These are phyloP conservation scores for Cerioporus squamosus DNA, from an alignment of 1,284 basidiomycete species.

Conservation along the genomic window DNA sequence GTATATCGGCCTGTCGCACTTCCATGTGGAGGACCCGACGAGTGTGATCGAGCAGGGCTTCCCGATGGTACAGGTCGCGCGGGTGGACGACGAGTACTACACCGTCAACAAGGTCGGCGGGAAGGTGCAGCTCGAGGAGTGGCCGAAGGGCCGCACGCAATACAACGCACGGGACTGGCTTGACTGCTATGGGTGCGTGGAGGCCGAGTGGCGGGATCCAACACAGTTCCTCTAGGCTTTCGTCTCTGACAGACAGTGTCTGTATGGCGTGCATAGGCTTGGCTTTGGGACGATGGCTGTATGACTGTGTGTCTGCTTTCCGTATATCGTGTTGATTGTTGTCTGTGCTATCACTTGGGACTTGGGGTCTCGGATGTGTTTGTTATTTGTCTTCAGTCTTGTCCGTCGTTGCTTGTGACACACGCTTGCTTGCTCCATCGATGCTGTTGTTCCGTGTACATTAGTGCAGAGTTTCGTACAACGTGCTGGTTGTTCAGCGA, in stretches of 20 bases:
- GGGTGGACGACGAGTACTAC: conserved; percentile 58
- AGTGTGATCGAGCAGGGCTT: conserved; percentile 60
- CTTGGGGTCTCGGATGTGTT: neutral
- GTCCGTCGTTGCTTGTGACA: neutral
- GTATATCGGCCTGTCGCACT: conserved; percentile 58
- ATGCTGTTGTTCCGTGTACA: neutral
- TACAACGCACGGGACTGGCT: conserved; percentile 64
- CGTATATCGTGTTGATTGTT: too few species aligned
- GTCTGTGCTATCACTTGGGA: too few species aligned
- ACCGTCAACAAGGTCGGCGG: conserved; percentile 44
- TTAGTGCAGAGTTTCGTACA: neutral
- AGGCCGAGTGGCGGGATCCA: conserved; percentile 36
- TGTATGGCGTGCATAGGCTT: neutral
- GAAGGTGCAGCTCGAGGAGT: conserved; percentile 42
- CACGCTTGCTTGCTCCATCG: neutral
- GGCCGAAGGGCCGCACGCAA: conserved; percentile 54
- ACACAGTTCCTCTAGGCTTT: conserved; percentile 30
- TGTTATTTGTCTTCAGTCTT: neutral
- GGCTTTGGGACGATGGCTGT: neutral
- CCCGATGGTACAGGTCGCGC: conserved; percentile 58
- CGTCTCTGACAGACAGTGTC: too few species aligned
- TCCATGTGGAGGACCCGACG: conserved; percentile 47
- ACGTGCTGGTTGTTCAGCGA: too few species aligned
- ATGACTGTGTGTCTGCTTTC: too few species aligned
- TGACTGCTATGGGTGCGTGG: conserved; percentile 47